Percentiles rank a stretch among this genome's conserved stretches.
Evolutionary conservation across 305 asterid species (phyloP).

Genomic region (Rubia balearica): DNA sequence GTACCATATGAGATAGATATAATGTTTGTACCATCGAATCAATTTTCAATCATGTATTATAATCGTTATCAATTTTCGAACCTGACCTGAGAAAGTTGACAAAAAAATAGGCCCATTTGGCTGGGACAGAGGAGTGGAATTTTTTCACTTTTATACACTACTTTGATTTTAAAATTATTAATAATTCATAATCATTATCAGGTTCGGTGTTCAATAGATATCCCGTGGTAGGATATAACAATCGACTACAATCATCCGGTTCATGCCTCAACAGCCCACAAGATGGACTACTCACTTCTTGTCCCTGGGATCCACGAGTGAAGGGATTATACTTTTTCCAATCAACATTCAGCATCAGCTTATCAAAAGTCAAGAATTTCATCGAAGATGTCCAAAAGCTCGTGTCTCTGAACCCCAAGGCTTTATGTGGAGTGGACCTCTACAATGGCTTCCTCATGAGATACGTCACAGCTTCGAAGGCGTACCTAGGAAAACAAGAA

Average conservation of each 20-base stretch:
- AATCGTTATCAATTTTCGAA: too few relatives aligned
- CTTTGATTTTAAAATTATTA: background rate
- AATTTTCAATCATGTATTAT: too few relatives aligned
- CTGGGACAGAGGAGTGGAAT: too few relatives aligned
- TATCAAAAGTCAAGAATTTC: constrained; percentile 3
- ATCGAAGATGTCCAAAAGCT: constrained; percentile 8
- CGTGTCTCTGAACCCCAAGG: background rate
- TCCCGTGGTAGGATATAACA: constrained; percentile 5
- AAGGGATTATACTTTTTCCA: constrained; percentile 1
- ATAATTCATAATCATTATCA: background rate
- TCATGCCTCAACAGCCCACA: constrained; percentile 4
- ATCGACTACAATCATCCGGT: background rate
- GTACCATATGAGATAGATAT: too few relatives aligned
- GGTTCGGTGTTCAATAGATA: background rate
- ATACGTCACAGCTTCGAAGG: background rate
- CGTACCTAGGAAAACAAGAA: constrained; percentile 1
- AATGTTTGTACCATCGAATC: too few relatives aligned
- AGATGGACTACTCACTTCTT: background rate
- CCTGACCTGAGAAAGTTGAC: too few relatives aligned
- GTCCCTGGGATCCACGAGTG: constrained; percentile 8
- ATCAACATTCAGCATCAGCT: background rate
- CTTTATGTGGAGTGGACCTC: constrained; percentile 1
- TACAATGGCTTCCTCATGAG: constrained; percentile 4
- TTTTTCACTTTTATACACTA: too few relatives aligned
- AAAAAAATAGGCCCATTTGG: too few relatives aligned